These are phyloP conservation scores for Lactuca saligna DNA, from an alignment of 129 eudicot species.

Conservation along the genomic window DNA sequence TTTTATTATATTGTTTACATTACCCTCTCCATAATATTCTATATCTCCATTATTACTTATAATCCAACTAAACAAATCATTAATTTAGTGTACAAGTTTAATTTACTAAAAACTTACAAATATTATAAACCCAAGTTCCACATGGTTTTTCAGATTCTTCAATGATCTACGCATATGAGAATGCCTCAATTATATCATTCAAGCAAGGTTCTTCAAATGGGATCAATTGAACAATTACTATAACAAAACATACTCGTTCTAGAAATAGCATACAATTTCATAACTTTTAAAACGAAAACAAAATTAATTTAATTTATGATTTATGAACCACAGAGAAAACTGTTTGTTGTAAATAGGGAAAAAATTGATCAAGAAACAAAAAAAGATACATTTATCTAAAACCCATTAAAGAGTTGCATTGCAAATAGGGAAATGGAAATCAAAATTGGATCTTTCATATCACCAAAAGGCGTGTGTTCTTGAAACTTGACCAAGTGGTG, in stretches of 20 bases:
- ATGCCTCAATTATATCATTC: not conserved
- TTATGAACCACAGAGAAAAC: not conserved
- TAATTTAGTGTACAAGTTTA: not conserved
- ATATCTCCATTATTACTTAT: not conserved
- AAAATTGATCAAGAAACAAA: not conserved
- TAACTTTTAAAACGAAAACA: not conserved
- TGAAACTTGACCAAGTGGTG: constrained; percentile 25
- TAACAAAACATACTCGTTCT: not conserved
- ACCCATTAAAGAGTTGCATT: constrained; percentile 9
- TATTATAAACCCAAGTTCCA: too few species aligned
- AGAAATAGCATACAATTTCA: not conserved
- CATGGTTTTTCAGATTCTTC: too few species aligned
- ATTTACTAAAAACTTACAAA: too few species aligned
- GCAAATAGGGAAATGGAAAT: constrained; percentile 4
- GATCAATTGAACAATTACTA: constrained; percentile 2
- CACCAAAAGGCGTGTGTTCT: constrained; percentile 30
- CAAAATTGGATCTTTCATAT: constrained; percentile 33
- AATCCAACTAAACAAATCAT: not conserved
- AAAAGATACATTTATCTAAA: not conserved
- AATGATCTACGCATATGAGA: too few species aligned
- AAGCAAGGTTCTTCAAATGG: not conserved
- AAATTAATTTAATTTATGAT: not conserved
- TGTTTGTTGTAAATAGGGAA: constrained; percentile 12
- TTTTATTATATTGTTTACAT: too few species aligned
- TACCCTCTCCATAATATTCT: not conserved